phyloP scores from a whole-genome alignment of 306 rosid species.

The Fragaria iinumae region DNA sequence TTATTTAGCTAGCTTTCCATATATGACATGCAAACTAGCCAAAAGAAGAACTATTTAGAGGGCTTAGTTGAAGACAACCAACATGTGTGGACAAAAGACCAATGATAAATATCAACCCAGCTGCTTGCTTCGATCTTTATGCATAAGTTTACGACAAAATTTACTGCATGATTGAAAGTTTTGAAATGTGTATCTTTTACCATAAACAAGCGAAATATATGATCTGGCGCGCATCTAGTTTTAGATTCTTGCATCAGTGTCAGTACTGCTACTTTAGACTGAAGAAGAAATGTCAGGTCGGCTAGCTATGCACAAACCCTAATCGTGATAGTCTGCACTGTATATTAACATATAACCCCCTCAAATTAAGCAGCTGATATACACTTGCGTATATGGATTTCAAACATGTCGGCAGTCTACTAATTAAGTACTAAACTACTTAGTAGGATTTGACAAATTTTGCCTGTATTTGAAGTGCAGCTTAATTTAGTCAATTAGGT shows the following conservation, averaged over 20 bases:
- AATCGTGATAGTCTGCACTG: background rate
- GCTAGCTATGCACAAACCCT: background rate
- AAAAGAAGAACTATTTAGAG: background rate
- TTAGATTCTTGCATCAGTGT: background rate
- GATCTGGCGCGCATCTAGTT: background rate
- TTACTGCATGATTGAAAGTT: background rate
- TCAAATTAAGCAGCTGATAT: background rate
- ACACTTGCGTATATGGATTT: background rate
- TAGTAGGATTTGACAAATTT: background rate
- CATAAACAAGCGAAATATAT: background rate
- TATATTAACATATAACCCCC: background rate
- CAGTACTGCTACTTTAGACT: background rate
- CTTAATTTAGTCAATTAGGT: background rate
- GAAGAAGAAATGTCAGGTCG: background rate
- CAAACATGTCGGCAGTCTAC: background rate
- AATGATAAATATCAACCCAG: background rate
- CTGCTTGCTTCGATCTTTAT: background rate
- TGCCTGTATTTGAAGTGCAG: background rate
- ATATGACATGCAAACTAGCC: background rate
- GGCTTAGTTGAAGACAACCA: background rate
- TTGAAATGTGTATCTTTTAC: conserved; percentile 1
- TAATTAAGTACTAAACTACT: background rate
- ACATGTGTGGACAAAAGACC: background rate
- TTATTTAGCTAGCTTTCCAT: background rate
- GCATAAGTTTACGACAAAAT: background rate